Evolutionary conservation across 106 monocot species (phyloP), one percentile per base, ranked within the genome.

Genomic region (Apostasia shenzhenica): DNA sequence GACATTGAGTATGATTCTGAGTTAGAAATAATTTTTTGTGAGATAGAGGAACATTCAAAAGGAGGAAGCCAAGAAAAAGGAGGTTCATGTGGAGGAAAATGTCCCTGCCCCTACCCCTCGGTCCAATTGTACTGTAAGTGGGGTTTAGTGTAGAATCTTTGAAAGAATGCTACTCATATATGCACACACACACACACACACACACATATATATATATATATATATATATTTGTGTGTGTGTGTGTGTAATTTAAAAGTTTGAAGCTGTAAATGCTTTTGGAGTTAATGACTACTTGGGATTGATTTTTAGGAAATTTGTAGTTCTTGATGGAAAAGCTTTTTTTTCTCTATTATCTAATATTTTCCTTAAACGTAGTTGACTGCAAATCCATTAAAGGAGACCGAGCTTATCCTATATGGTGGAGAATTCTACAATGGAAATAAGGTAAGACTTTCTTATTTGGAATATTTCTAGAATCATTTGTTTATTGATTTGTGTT

Each of bases 21-120:
- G 26, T 26, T 26, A 26, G 26, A 26, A 26, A 26, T 26, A 2
- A 39, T 54, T 66, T 64, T 59, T 1, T 66, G n/a, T 63, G 11
- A 5, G 71, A 59, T 77, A 99, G 97, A 87, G 63, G 74, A 85
- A 55, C 55, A 99, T 99, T 73, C 97, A 93, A 78, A 92, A 90
- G 78, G 97, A 99, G 67, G 97, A 99, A 72, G 97, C 97, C 0
- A 92, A 99, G 85, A 99, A 99, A 83, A 99, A 82, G 85, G 97
- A 99, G 66, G 85, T 99, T 55, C 97, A 87, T 56, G 73, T 92
- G 4, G 90, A 99, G 54, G 97, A 99, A 1, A 90, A 99, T 75
- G 92, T 90, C 42, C 92, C 97, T 12, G 77, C 83, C 12, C 97
- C 97, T 55, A 92, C 97, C 7, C 97, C 92, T 26, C 80, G 97